A percentile compares a stretch with the other conserved stretches of the same genome.
These are phyloP conservation scores for Mycocentrospora acerina DNA, from an alignment of 2,329 filamentous ascomycete genomes.

Conservation along the genomic window DNA sequence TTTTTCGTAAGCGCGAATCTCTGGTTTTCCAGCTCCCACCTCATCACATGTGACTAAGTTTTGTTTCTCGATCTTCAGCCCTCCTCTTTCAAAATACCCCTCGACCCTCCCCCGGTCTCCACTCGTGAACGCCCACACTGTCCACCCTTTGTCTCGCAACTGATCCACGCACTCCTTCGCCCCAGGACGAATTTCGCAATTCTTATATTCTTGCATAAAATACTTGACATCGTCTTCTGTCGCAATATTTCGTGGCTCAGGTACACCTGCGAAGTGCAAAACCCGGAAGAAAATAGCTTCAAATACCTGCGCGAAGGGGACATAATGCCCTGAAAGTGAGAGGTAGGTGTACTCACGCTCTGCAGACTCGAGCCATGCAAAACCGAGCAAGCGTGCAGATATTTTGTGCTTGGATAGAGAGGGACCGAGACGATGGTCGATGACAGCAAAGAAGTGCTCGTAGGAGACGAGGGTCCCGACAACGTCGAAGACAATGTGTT, in stretches of 20 bases:
- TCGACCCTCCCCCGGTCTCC: slow-evolving; percentile 53
- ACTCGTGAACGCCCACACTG: slow-evolving; percentile 57
- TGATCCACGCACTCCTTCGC: slow-evolving; percentile 46
- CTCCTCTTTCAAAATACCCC: slow-evolving; percentile 55
- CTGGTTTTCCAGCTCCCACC: slow-evolving; percentile 54
- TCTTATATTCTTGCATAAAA: slow-evolving; percentile 44
- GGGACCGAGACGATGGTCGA: slow-evolving; percentile 47
- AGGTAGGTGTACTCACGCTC: slow-evolving; percentile 56
- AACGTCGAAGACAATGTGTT: slow-evolving; percentile 39
- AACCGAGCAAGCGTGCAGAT: slow-evolving; percentile 48
- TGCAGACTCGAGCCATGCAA: slow-evolving; percentile 50
- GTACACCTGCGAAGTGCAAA: slow-evolving; percentile 48
- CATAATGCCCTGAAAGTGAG: slow-evolving; percentile 48
- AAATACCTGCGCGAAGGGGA: slow-evolving; percentile 48
- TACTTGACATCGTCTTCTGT: slow-evolving; percentile 47
- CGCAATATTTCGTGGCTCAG: slow-evolving; percentile 46
- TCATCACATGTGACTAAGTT: slow-evolving; percentile 57
- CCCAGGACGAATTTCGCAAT: slow-evolving; percentile 39
- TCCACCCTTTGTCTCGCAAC: slow-evolving; percentile 51
- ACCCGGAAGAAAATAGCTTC: slow-evolving; percentile 52
- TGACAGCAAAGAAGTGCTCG: slow-evolving; percentile 46
- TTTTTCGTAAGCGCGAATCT: slow-evolving; percentile 49
- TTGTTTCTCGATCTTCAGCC: slow-evolving; percentile 53
- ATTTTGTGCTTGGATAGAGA: slow-evolving; percentile 44
- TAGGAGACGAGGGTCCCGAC: slow-evolving; percentile 56